Conservation (phyloP, 2,329 filamentous ascomycete species). For the Fusarium torreyae region DNA sequence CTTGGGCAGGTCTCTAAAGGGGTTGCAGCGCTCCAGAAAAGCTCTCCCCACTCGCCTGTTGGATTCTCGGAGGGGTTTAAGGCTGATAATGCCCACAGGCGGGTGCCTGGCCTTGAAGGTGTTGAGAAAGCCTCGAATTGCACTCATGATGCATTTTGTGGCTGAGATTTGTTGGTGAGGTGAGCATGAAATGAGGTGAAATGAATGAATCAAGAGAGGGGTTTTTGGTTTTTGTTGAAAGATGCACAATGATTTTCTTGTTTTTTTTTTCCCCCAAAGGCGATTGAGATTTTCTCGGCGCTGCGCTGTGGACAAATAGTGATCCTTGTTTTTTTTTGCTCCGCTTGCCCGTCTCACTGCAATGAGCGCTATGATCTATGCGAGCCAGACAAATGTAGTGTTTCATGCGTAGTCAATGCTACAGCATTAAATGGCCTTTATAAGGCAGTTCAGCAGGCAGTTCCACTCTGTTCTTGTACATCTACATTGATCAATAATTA, state of each 20-base stretch:
- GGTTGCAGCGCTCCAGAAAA: constrained; percentile 35
- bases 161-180: not conserved
- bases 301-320: not conserved
- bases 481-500: not conserved
- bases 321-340: constrained; percentile 33
- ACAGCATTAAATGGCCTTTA: not conserved
- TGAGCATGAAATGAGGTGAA: not conserved
- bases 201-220: not conserved
- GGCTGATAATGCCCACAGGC: constrained; percentile 11
- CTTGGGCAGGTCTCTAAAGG: constrained; percentile 26
- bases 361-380: constrained; percentile 13
- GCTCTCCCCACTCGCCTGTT: constrained; percentile 21
- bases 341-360: constrained; percentile 26
- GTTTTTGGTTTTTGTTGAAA: constrained; percentile 1
- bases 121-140: constrained; percentile 34
- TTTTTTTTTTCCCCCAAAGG: constrained; percentile 30
- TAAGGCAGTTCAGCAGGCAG: not conserved
- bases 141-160: constrained; percentile 41
- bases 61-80: constrained; percentile 24
- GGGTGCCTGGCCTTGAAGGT: constrained; percentile 21
- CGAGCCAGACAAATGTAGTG: constrained; percentile 4
- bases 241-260: constrained; percentile 17
- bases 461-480: not conserved
- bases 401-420: no score
- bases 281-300: constrained; percentile 18